These are phyloP conservation scores for Penicillium goetzii DNA, from an alignment of 495 filamentous ascomycete genomes.

Conservation along the genomic window DNA sequence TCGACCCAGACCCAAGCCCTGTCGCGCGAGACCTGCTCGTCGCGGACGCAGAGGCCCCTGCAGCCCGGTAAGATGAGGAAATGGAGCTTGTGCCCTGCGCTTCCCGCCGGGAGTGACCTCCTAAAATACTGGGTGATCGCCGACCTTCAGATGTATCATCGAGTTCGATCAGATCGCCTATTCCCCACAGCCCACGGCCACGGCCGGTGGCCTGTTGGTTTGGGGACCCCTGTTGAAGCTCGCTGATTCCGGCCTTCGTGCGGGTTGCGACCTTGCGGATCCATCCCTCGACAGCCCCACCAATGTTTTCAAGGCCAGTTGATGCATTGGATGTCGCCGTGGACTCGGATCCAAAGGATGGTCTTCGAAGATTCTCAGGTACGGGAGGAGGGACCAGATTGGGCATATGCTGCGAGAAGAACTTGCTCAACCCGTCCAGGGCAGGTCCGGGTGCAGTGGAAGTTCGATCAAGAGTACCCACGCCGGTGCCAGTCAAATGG, in stretches of 20 bases:
- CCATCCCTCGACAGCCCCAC: slow-evolving; percentile 86
- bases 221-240: slow-evolving; percentile 42
- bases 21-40: slow-evolving; percentile 50
- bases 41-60: slow-evolving; percentile 36
- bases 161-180: slow-evolving; percentile 85
- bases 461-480: slow-evolving; percentile 73
- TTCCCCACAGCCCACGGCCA: slow-evolving; percentile 44
- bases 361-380: slow-evolving; percentile 35
- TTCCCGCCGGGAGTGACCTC: slow-evolving; percentile 27
- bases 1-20: slow-evolving; percentile 22
- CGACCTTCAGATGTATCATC: slow-evolving; percentile 58
- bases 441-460: slow-evolving; percentile 77
- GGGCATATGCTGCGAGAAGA: slow-evolving; percentile 77
- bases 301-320: slow-evolving; percentile 76
- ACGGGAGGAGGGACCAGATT: slow-evolving; percentile 57
- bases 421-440: slow-evolving; percentile 76
- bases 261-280: slow-evolving; percentile 73
- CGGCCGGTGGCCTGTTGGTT: slow-evolving; percentile 36
- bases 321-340: slow-evolving; percentile 49
- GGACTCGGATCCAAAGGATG: slow-evolving; percentile 49
- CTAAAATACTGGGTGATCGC: slow-evolving; percentile 28
- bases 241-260: slow-evolving; percentile 45
- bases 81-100: slow-evolving; percentile 24
- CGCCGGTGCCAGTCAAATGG: slow-evolving; percentile 74
- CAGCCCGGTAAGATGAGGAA: slow-evolving; percentile 32